Evolutionary conservation across 192 early-diverging fungal species (phyloP).

Genomic region (Umbelopsis vinacea): DNA sequence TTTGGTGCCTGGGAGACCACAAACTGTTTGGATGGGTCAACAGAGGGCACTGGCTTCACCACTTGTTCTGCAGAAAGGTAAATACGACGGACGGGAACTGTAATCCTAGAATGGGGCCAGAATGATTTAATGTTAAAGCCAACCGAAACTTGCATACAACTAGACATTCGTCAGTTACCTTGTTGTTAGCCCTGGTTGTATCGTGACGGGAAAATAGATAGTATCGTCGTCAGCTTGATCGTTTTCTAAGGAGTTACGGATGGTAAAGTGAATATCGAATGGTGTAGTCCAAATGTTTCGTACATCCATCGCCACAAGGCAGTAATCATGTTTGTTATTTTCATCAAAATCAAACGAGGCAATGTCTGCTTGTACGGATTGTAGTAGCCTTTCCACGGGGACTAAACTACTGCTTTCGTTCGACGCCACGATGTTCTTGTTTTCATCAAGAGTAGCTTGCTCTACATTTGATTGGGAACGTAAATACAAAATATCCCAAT

Average conservation of each 20-base stretch:
- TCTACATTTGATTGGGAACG: slow-evolving; percentile 12
- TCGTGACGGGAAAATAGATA: slow-evolving; percentile 18
- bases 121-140: not conserved
- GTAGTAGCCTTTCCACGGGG: slow-evolving; percentile 19
- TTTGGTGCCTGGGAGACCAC: slow-evolving; percentile 66
- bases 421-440: not conserved
- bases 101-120: slow-evolving; percentile 47
- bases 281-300: slow-evolving; percentile 72
- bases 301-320: slow-evolving; percentile 79
- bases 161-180: not conserved
- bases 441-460: not conserved
- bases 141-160: not conserved
- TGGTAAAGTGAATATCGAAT: slow-evolving; percentile 73
- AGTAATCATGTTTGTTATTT: slow-evolving; percentile 62
- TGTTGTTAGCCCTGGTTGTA: slow-evolving; percentile 40
- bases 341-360: not conserved
- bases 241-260: slow-evolving; percentile 60
- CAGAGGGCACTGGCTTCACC: slow-evolving; percentile 66
- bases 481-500: slow-evolving; percentile 70
- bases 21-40: slow-evolving; percentile 75
- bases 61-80: slow-evolving; percentile 51
- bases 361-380: slow-evolving; percentile 16
- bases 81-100: slow-evolving; percentile 70
- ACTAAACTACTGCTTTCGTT: not conserved
- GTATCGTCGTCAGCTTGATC: not conserved